These are phyloP conservation scores for Cryptosporidium sp. DNA, from an alignment of 169 alveolate genomes.

Conservation along the genomic window DNA sequence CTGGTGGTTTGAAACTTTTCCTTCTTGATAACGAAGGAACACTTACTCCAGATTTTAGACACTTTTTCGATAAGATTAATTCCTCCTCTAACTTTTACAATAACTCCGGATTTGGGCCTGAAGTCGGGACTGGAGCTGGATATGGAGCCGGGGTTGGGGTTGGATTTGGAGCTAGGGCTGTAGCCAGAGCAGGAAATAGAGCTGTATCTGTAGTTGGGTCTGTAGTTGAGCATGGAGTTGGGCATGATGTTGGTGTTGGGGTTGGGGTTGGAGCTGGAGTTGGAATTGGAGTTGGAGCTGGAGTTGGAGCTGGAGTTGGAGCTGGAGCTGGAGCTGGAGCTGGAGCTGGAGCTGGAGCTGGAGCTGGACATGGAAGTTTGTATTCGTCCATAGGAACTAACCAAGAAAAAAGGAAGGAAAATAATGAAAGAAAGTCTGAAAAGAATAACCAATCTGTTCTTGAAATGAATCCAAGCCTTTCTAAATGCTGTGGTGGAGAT, in stretches of 20 bases:
- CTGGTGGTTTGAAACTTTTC: conserved; percentile 68
- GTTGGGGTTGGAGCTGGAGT: neutral
- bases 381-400: neutral
- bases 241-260: no score
- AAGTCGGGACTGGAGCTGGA: no score
- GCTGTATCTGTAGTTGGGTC: neutral
- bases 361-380: neutral
- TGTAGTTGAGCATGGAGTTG: neutral
- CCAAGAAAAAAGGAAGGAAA: neutral
- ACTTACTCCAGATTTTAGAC: conserved; percentile 79
- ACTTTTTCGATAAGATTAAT: conserved; percentile 39
- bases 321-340: no score
- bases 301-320: neutral
- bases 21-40: conserved; percentile 84
- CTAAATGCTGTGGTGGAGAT: neutral
- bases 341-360: neutral
- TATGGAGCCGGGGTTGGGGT: no score
- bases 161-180: neutral
- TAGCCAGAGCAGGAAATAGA: neutral
- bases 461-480: neutral
- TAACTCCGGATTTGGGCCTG: neutral
- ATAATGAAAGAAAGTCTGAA: no score
- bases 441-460: neutral
- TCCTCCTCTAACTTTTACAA: neutral
- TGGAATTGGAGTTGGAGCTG: neutral